These are phyloP conservation scores for Casaregolazyma suthepensis DNA, from an alignment of 1,139 yeast genomes.

Conservation along the genomic window DNA sequence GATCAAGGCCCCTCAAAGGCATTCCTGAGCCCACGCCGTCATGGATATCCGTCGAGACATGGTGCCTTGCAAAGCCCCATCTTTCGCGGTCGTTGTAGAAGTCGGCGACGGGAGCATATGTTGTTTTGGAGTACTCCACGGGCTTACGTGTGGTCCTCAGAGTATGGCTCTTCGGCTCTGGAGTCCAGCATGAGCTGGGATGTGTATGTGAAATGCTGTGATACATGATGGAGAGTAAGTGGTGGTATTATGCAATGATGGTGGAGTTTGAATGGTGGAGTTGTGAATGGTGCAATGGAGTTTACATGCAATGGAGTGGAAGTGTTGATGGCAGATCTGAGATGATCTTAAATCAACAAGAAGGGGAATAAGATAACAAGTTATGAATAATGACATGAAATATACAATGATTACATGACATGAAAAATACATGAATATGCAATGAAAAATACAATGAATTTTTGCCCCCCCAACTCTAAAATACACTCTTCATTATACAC, in stretches of 20 bases:
- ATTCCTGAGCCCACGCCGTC: background rate
- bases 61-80: background rate
- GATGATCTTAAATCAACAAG: no score
- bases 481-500: background rate
- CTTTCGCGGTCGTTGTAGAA: conserved; percentile 1
- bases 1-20: conserved; percentile 2
- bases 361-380: no score
- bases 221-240: background rate
- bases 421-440: no score
- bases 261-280: background rate
- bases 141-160: background rate
- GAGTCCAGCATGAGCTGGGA: background rate
- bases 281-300: no score
- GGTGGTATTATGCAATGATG: background rate
- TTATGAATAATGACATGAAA: no score
- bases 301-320: no score
- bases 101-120: background rate
- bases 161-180: conserved; percentile 2
- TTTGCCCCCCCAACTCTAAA: background rate
- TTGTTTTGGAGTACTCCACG: background rate
- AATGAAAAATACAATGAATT: no score
- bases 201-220: background rate
- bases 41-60: background rate
- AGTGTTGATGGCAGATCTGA: no score
- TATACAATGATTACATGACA: no score